Base-by-base conservation (phyloP, 2,329 filamentous ascomycete genomes). In the Metarhizium rileyi region DNA sequence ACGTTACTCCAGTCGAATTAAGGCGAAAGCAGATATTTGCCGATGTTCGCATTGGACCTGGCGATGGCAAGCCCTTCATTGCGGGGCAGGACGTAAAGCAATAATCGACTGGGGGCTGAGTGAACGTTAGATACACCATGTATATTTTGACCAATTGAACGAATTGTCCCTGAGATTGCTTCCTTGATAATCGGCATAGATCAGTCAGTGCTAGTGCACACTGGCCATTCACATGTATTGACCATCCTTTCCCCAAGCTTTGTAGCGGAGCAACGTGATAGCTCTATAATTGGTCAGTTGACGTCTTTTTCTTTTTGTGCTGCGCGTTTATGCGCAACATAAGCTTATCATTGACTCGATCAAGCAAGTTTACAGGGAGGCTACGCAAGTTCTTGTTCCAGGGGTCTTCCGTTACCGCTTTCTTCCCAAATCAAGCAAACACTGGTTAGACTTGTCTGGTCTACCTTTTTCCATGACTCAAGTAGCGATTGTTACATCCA, bases 1-100 rank as follows among this genome's bases (percentile, higher is more conserved):
- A 81, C 63, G 77, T 82, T 59, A 81, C 76, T 27, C 87, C 87
- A 46, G 82, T 93, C 57, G 86, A 91, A 66, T 76, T 89, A 58
- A 78, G 85, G 61, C 75, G 78, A 60, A 73, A 72, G 63, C 79
- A 82, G 67, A 80, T 81, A 64, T 80, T 79, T 62, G 73, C 78
- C 52, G 77, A 82, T 57, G 70, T 72, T 56, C 70, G 70, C 53
- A 70, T 71, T 53, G 63, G 67, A 41, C 62, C 66, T 48, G 61
- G 64, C 46, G 66, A 71, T 48, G 67, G 68, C 56, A 71, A 73
- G 67, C 70, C 70, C 44, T 73, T 71, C 52, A 51, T 62, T 49
- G 54, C 67, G 30, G 59, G 55, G 51, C 60, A 67, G 57, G 63
- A 67, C 53, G 60, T 63, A 52, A 66, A 66, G 60, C 65, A 65